Evolutionary conservation across 73 alveolate genomes (phyloP), one percentile per base, ranked within the genome.

Genomic region (Uronychia binucleata): DNA sequence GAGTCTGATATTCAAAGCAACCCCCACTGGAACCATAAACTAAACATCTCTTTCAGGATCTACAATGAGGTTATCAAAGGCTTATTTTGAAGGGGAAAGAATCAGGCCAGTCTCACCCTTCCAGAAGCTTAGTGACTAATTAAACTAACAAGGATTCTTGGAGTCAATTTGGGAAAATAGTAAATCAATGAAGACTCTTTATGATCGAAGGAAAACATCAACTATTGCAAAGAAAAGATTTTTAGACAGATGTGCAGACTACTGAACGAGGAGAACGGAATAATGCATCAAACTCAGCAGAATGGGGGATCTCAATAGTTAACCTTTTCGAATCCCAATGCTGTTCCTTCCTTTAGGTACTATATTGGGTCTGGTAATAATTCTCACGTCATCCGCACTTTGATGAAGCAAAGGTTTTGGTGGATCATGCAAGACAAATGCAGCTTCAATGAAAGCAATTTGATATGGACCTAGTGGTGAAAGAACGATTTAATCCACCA

Each of bases 401-500:
- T 81, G 1, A 81, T 81, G 82, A 81, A 81, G 58, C 34, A 58
- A 60, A 58, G 88, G 75, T 81, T 75, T 78, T 81, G 88, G 88
- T 81, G 88, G 88, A 58, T 58, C 31, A 29, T 58, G 67, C 60
- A 81, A 26, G 88, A 81, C 75, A 28, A 81, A 31, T 58, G 75
- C 67, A 75, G 34, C 33, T 58, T 81, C 26, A 76, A 57, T 30
- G 88, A 81, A 28, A 35, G 34, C 11, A 81, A 81, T 59, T 81
- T 81, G 28, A 60, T 81, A 30, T 81, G 88, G 88, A 81, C 88
- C 34, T 81, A 58, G 25, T 81, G 88, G 88, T 58, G 88, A 81
- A 81, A 60, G 32, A 58, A 59, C 32, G 75, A 81, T 28, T 28
- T 80, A 25, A 79, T 80, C 28, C 29, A 28, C 27, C 28, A 80